A percentile compares a stretch with the other conserved stretches of the same genome.
Evolutionary conservation across 345 rosid genomes (phyloP).

Genomic region (Boechera divaricarpa): DNA sequence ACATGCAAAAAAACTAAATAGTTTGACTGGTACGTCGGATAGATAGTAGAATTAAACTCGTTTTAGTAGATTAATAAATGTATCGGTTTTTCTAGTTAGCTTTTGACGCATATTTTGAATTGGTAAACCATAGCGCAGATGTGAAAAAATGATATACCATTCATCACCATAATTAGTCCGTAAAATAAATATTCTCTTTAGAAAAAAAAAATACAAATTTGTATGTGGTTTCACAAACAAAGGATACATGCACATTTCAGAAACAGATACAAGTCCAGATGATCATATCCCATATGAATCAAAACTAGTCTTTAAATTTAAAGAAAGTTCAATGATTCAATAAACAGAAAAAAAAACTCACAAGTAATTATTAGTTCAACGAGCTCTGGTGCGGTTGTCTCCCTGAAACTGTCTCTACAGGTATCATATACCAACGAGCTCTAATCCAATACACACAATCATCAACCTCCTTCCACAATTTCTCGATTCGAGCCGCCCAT

Average conservation of each 20-base stretch:
- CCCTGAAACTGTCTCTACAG: constrained; percentile 89
- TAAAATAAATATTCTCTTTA: background rate
- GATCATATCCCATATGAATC: constrained; percentile 16
- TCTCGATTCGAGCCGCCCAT: constrained; percentile 84
- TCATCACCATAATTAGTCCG: background rate
- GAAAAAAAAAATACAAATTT: constrained; percentile 2
- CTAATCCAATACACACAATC: constrained; percentile 73
- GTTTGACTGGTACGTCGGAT: no score
- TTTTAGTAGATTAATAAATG: no score
- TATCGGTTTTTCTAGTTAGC: no score
- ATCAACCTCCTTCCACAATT: constrained; percentile 76
- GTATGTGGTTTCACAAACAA: constrained; percentile 31
- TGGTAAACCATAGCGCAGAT: no score
- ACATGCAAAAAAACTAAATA: no score
- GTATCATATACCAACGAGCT: constrained; percentile 85
- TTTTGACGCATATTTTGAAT: no score
- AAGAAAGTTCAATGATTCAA: constrained; percentile 21
- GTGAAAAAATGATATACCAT: background rate
- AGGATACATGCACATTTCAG: constrained; percentile 22
- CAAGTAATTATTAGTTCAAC: constrained; percentile 46
- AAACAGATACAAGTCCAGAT: constrained; percentile 7
- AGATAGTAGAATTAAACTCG: no score
- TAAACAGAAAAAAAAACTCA: constrained; percentile 42
- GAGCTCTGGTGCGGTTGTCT: constrained; percentile 56
- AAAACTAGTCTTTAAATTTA: constrained; percentile 33